Percentiles rank a stretch among this genome's conserved stretches.
phyloP scores from a whole-genome alignment of 2,329 filamentous ascomycete species.

The Harringtonia aguacate region DNA sequence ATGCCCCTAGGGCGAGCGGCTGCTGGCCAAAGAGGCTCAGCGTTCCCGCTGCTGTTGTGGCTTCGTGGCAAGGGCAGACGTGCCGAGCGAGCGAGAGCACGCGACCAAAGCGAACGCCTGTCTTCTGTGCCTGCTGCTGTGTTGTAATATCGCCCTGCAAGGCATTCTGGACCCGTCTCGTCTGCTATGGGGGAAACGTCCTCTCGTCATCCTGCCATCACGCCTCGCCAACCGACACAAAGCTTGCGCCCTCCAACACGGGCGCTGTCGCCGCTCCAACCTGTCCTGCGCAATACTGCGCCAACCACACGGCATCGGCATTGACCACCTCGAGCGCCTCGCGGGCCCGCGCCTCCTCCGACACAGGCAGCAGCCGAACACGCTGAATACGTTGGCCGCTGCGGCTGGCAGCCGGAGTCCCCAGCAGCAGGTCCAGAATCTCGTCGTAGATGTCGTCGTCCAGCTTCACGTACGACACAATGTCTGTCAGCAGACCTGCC shows the following conservation, averaged over 20 bases:
- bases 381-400: constrained; percentile 11
- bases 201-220: background rate
- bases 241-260: constrained; percentile 7
- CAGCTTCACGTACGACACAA: constrained; percentile 54
- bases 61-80: no score
- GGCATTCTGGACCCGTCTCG: no score
- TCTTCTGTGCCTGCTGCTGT: no score
- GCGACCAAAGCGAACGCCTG: no score
- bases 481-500: constrained; percentile 43
- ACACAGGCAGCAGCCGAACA: constrained; percentile 18
- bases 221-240: constrained; percentile 1
- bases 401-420: constrained; percentile 36
- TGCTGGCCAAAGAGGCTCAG: no score
- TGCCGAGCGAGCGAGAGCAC: no score
- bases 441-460: constrained; percentile 63
- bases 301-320: constrained; percentile 68
- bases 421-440: constrained; percentile 50
- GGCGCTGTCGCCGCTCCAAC: constrained; percentile 20
- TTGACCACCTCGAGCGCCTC: constrained; percentile 54
- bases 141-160: no score
- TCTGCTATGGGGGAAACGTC: no score
- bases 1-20: no score
- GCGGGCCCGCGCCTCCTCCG: constrained; percentile 35
- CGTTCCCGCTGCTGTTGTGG: no score
- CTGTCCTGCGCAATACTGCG: constrained; percentile 27